A percentile compares a stretch with the other conserved stretches of the same genome.
Evolutionary conservation across 495 filamentous ascomycete species (phyloP).

Genomic region (Aspergillus ostianus): DNA sequence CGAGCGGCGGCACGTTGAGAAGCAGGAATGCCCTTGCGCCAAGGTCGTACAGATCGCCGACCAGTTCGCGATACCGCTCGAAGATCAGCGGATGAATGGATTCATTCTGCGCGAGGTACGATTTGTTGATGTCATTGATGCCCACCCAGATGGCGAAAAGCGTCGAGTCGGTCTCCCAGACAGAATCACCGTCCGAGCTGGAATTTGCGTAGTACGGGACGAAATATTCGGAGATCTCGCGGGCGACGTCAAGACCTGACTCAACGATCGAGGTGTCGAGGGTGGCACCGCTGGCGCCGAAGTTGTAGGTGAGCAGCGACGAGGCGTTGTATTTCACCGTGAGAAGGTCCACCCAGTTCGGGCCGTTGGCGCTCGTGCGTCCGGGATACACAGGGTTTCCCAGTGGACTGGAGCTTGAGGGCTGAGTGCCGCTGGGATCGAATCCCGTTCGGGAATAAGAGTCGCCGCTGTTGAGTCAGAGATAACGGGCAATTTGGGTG

Average conservation of each 20-base stretch:
- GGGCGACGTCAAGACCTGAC: neutral
- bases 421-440: slow-evolving; percentile 5
- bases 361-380: slow-evolving; percentile 7
- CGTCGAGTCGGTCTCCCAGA: neutral
- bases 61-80: slow-evolving; percentile 3
- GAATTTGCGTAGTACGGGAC: neutral
- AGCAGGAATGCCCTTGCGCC: slow-evolving; percentile 2
- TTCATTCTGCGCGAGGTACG: neutral
- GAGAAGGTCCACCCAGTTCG: slow-evolving; percentile 6
- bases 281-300: slow-evolving; percentile 7
- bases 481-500: too few species aligned
- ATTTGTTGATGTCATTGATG: slow-evolving; percentile 5
- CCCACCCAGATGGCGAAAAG: slow-evolving; percentile 5
- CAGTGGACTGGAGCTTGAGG: too few species aligned
- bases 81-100: slow-evolving; percentile 2
- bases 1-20: slow-evolving; percentile 5
- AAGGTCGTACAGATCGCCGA: slow-evolving; percentile 7
- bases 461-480: neutral
- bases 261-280: slow-evolving; percentile 2
- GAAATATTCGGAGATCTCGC: slow-evolving; percentile 1
- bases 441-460: slow-evolving; percentile 8
- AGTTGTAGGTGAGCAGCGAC: slow-evolving; percentile 8
- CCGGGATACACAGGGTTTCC: neutral
- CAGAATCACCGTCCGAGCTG: neutral
- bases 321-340: slow-evolving; percentile 2